Percentiles rank a stretch among this genome's conserved stretches.
Evolutionary conservation across 495 filamentous ascomycete species (phyloP).

Genomic region (Penicillium lividum): DNA sequence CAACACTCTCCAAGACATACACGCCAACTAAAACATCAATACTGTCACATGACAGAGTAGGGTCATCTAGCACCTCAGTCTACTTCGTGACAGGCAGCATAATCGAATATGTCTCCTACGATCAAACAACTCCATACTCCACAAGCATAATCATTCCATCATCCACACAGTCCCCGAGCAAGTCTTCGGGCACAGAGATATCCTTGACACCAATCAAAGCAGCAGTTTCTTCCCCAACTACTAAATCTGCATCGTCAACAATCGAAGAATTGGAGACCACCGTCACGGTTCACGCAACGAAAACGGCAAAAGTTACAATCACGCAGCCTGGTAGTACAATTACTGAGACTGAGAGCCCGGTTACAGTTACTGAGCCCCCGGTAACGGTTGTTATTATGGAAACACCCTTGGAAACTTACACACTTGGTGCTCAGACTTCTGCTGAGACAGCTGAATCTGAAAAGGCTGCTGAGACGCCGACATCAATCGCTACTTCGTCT

Average conservation of each 20-base stretch:
- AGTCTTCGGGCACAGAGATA: not conserved
- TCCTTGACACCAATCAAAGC: not conserved
- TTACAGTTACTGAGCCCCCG: not conserved
- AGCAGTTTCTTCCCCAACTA: not conserved
- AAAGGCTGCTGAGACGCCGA: not conserved
- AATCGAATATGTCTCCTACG: not conserved
- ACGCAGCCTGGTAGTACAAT: conserved; percentile 2
- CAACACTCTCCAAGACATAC: not conserved
- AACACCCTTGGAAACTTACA: not conserved
- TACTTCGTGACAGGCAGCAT: not conserved
- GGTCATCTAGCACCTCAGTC: not conserved
- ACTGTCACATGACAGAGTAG: not conserved
- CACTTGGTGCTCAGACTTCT: not conserved
- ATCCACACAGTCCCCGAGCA: not conserved
- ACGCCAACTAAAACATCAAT: not conserved
- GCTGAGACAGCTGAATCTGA: not conserved
- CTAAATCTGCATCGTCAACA: not conserved
- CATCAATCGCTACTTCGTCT: not conserved
- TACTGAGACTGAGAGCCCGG: conserved; percentile 1
- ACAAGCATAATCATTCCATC: not conserved
- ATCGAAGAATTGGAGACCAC: not conserved
- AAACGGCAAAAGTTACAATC: not conserved
- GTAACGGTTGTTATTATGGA: not conserved
- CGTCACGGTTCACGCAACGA: conserved; percentile 5
- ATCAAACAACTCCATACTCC: not conserved